Conservation (phyloP, 345 rosid genomes). For the Syzygium aqueum region DNA sequence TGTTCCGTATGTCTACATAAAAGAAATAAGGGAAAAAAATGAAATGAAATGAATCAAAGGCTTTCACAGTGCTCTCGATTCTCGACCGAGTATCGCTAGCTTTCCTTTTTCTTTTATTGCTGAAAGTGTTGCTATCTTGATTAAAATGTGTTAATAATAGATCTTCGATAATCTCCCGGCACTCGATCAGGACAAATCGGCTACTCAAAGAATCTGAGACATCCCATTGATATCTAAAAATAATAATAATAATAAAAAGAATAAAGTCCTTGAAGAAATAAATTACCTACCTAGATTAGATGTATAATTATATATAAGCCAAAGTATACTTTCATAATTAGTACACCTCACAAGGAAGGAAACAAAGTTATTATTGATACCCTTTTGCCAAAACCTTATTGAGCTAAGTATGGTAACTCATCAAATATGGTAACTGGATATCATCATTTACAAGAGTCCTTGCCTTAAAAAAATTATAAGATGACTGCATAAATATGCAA, state of each 20-base stretch:
- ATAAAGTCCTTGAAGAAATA: background rate
- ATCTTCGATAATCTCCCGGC: background rate
- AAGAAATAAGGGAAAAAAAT: background rate
- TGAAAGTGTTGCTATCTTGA: background rate
- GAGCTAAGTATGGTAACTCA: background rate
- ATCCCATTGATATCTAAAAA: background rate
- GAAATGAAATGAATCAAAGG: background rate
- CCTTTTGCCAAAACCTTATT: background rate
- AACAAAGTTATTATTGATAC: background rate
- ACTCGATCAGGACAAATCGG: background rate
- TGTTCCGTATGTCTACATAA: background rate
- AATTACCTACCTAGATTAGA: background rate
- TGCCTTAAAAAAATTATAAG: background rate
- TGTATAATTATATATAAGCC: background rate
- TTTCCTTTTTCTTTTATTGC: background rate
- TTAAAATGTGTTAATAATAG: background rate
- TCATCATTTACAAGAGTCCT: background rate
- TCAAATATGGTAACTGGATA: background rate
- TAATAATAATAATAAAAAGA: background rate
- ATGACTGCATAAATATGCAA: background rate
- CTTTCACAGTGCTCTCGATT: background rate
- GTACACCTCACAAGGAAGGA: background rate
- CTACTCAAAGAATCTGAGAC: background rate
- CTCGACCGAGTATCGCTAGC: no score
- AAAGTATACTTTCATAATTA: background rate